A percentile compares a stretch with the other conserved stretches of the same genome.
Evolutionary conservation across 2,329 filamentous ascomycete genomes (phyloP).

Genomic region (Monosporascus cannonballus): DNA sequence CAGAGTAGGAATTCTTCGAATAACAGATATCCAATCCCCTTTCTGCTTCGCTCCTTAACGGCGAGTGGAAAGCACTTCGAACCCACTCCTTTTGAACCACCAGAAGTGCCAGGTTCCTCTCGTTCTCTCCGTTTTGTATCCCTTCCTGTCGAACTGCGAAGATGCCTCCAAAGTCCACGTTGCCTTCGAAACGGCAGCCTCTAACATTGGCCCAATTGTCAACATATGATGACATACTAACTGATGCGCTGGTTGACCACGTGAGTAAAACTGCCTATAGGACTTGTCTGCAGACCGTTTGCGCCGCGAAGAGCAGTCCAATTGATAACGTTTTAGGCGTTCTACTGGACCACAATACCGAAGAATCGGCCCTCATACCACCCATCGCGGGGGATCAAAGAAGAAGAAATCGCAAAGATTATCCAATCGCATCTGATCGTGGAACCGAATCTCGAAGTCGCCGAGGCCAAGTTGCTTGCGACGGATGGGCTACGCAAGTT

Average conservation of each 20-base stretch:
- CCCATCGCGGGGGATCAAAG: slow-evolving; percentile 70
- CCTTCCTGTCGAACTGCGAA: slow-evolving; percentile 8
- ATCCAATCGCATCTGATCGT: slow-evolving; percentile 64
- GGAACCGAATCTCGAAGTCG: slow-evolving; percentile 62
- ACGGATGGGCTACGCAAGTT: slow-evolving; percentile 72
- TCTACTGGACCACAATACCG: slow-evolving; percentile 93
- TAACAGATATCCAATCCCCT: too few species aligned
- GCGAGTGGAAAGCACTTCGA: too few species aligned
- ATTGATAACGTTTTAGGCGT: slow-evolving; percentile 54
- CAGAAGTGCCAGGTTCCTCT: neutral
- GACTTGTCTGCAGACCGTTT: neutral
- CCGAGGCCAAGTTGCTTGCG: slow-evolving; percentile 66
- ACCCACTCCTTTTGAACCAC: too few species aligned
- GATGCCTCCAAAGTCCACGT: slow-evolving; percentile 30
- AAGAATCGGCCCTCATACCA: slow-evolving; percentile 89
- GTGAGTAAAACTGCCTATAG: slow-evolving; percentile 47
- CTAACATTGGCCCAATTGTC: slow-evolving; percentile 84
- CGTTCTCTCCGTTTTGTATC: neutral
- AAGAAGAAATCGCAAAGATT: slow-evolving; percentile 55
- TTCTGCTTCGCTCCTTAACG: too few species aligned
- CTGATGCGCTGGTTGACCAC: slow-evolving; percentile 90
- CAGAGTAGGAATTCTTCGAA: too few species aligned
- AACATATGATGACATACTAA: slow-evolving; percentile 91
- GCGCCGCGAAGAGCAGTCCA: slow-evolving; percentile 1
- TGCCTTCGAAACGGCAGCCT: slow-evolving; percentile 54